These are phyloP conservation scores for Trichomonas vaginalis DNA, from an alignment of 208 protist species.

Conservation along the genomic window DNA sequence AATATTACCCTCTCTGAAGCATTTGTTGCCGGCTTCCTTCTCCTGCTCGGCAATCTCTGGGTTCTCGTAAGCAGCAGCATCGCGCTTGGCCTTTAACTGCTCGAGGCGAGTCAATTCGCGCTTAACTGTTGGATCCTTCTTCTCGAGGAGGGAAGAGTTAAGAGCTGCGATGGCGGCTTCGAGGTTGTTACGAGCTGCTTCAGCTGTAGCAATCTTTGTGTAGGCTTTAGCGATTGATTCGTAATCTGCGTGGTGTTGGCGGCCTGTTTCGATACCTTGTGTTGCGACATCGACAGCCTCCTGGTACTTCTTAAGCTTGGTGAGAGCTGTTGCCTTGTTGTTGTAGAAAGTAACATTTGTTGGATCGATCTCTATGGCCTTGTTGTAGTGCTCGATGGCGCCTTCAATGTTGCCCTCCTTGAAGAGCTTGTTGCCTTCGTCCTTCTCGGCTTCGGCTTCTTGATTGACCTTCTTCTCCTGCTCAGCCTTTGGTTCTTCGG, in stretches of 20 bases:
- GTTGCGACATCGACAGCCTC: not conserved
- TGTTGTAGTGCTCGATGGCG: not conserved
- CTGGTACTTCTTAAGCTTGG: not conserved
- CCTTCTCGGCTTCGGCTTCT: conserved; percentile 23
- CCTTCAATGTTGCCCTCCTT: not conserved
- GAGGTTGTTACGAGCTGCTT: not conserved
- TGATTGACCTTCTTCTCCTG: not conserved
- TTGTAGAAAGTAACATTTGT: conserved; percentile 11
- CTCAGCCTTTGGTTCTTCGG: not conserved
- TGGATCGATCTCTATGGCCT: conserved; percentile 7
- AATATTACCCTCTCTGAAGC: conserved; percentile 19
- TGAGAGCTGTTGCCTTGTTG: conserved; percentile 9
- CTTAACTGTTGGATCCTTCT: not conserved
- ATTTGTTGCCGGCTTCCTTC: conserved; percentile 20
- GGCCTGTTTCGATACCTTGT: not conserved
- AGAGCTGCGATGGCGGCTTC: not conserved
- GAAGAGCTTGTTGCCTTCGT: conserved; percentile 19
- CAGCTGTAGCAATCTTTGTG: not conserved
- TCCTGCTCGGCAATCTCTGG: conserved; percentile 9
- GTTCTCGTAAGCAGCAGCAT: not conserved
- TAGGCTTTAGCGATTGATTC: not conserved
- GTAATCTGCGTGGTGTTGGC: not conserved
- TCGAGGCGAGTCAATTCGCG: not conserved
- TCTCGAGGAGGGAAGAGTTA: not conserved
- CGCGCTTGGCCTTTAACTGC: not conserved